These are phyloP conservation scores for Lepidium africanum DNA, from an alignment of 345 rosid genomes.

Conservation along the genomic window DNA sequence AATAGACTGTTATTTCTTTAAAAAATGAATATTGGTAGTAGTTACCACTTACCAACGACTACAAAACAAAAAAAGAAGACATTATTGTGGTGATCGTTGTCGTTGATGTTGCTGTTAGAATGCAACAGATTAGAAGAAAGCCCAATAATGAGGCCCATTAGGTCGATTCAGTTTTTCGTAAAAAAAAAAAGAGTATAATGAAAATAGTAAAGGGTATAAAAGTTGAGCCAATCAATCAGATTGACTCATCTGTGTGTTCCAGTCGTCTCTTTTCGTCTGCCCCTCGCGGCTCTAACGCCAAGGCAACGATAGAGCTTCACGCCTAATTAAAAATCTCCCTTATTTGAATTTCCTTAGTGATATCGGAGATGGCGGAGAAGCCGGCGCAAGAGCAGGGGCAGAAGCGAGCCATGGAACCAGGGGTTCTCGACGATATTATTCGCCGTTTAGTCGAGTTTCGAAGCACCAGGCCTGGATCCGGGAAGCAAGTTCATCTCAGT, in stretches of 20 bases:
- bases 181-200: neutral
- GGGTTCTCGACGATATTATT: constrained; percentile 60
- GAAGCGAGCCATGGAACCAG: constrained; percentile 48
- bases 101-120: too few species aligned
- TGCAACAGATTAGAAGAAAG: too few species aligned
- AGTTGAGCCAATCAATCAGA: constrained; percentile 12
- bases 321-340: neutral
- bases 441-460: constrained; percentile 50
- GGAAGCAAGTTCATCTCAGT: constrained; percentile 71
- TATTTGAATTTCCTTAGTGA: neutral
- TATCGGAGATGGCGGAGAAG: constrained; percentile 26
- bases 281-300: constrained; percentile 19
- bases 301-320: neutral
- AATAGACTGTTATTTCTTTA: too few species aligned
- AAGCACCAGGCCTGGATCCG: constrained; percentile 45
- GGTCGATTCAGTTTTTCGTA: neutral
- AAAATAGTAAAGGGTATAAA: too few species aligned
- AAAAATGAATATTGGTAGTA: too few species aligned
- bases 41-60: too few species aligned
- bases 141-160: neutral
- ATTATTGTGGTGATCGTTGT: too few species aligned
- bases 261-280: constrained; percentile 1
- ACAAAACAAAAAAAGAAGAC: too few species aligned
- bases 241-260: constrained; percentile 10
- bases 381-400: constrained; percentile 20